These are phyloP conservation scores for Aciculosporium take DNA, from an alignment of 2,329 filamentous ascomycete species.

Conservation along the genomic window DNA sequence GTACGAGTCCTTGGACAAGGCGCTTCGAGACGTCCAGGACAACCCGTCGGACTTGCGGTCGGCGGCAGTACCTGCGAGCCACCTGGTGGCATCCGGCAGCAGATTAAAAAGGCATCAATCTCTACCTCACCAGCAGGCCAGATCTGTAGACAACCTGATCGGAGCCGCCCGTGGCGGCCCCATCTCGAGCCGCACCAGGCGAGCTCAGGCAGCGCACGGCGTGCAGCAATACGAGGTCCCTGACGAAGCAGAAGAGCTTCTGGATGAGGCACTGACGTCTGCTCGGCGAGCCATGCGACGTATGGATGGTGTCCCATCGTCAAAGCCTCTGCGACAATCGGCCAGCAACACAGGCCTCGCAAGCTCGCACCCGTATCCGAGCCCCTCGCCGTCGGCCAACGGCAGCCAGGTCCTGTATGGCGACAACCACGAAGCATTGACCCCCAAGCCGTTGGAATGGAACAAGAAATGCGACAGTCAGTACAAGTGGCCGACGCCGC, in stretches of 20 bases:
- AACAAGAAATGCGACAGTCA: constrained; percentile 39
- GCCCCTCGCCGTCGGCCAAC: constrained; percentile 65
- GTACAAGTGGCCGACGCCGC: constrained; percentile 85
- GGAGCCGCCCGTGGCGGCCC: constrained; percentile 44
- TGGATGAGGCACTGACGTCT: constrained; percentile 75
- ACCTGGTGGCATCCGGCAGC: constrained; percentile 32
- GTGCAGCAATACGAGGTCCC: constrained; percentile 83
- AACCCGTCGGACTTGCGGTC: constrained; percentile 29
- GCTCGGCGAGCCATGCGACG: constrained; percentile 62
- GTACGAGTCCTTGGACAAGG: constrained; percentile 47
- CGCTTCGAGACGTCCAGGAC: constrained; percentile 39
- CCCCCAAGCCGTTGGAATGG: constrained; percentile 59
- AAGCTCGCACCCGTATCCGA: constrained; percentile 41
- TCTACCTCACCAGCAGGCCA: constrained; percentile 45
- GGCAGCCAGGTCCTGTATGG: constrained; percentile 63
- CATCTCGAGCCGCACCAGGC: constrained; percentile 65
- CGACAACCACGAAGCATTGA: constrained; percentile 45
- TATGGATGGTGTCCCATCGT: constrained; percentile 38
- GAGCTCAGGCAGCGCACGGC: constrained; percentile 59
- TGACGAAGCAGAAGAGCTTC: constrained; percentile 88
- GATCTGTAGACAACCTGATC: constrained; percentile 49
- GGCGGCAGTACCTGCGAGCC: constrained; percentile 35
- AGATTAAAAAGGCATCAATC: constrained; percentile 52
- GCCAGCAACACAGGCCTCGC: constrained; percentile 46
- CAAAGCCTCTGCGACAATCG: constrained; percentile 41